phyloP scores from a whole-genome alignment of 768 basidiomycete genomes.

The Stropharia rugosoannulata region DNA sequence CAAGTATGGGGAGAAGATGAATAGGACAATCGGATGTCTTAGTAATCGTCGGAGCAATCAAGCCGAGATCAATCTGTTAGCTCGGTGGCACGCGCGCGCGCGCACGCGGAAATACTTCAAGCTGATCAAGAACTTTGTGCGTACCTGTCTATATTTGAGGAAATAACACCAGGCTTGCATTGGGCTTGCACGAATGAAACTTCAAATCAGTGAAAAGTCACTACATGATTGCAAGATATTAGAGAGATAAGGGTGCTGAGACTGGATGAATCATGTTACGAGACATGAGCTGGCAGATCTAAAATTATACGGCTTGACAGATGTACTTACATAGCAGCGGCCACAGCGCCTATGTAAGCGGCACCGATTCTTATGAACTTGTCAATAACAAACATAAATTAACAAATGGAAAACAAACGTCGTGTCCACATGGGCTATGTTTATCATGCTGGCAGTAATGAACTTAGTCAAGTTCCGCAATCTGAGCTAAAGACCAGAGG shows the following conservation, averaged over 20 bases:
- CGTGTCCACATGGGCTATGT: slow-evolving; percentile 13
- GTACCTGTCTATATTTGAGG: slow-evolving; percentile 41
- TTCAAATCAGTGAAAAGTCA: slow-evolving; percentile 17
- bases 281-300: background rate
- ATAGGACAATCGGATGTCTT: too few relatives aligned
- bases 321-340: slow-evolving; percentile 41
- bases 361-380: slow-evolving; percentile 43
- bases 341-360: slow-evolving; percentile 48
- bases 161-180: slow-evolving; percentile 59
- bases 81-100: too few relatives aligned
- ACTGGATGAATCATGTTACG: slow-evolving; percentile 20
- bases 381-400: background rate
- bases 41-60: too few relatives aligned
- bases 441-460: slow-evolving; percentile 3
- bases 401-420: slow-evolving; percentile 18
- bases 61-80: too few relatives aligned
- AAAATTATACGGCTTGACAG: background rate
- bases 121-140: slow-evolving; percentile 2
- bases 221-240: background rate
- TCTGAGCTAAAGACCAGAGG: too few relatives aligned
- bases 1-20: too few relatives aligned
- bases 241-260: slow-evolving; percentile 3
- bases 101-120: too few relatives aligned
- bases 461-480: background rate
- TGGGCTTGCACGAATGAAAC: slow-evolving; percentile 60